Evolutionary conservation across 2,329 filamentous ascomycete species (phyloP), one percentile per base, ranked within the genome.

Genomic region (Colletotrichum cuscutae): DNA sequence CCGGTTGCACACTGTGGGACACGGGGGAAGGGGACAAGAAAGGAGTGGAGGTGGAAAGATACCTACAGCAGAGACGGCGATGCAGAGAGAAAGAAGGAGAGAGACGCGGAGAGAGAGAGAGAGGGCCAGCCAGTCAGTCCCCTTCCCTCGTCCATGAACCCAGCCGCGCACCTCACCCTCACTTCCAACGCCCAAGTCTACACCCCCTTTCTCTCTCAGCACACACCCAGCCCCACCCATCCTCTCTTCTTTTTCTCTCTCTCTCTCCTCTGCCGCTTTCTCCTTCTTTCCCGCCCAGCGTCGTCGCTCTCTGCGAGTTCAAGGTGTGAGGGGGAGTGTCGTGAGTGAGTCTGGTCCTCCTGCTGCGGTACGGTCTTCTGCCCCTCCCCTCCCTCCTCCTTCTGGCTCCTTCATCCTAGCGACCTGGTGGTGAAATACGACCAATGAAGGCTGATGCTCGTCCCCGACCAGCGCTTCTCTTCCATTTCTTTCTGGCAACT

Each of bases 391-490:
- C 69, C 69, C 64, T 73, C 70, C 60, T 59, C 58, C 30, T 64
- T 24, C 69, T 69, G 62, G 58, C 62, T 65, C 63, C 68, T 72
- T 64, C 53, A 71, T 71, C 71, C 68, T 71, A 66, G 71, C 57
- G 68, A 52, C 49, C 26, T 71, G 37, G 26, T 52, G 59, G 54
- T 64, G 61, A 42, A 49, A 71, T 62, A 35, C 32, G 46, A 62
- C 71, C 71, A 73, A 73, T 73, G 35, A 64, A 65, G 56, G 30
- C 49, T 26, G 19, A 49, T 59, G 15, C 71, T 72, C 71, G 71
- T 72, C 71, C 66, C 71, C 66, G 66, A 70, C 71, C 71, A 65
- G 60, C 71, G 60, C 66, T 65, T 72, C 56, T 70, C 35, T 65
- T 42, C 37, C 37, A 42, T 42, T 57, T 65, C 60, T 35, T 70